A percentile compares a stretch with the other conserved stretches of the same genome.
These are phyloP conservation scores for Fragilaria crotonensis DNA, from an alignment of 108 stramenopile species.

Conservation along the genomic window DNA sequence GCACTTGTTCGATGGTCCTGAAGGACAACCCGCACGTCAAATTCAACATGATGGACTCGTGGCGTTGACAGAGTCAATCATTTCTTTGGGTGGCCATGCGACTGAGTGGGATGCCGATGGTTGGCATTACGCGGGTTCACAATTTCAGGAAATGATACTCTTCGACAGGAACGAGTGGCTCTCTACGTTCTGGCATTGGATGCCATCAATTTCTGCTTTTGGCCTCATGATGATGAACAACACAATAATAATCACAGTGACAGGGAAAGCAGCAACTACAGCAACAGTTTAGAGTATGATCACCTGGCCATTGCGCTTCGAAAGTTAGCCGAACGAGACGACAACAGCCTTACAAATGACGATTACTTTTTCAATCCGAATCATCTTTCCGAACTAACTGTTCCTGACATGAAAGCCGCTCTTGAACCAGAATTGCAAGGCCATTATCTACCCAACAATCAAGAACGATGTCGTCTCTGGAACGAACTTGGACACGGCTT, in stretches of 20 bases:
- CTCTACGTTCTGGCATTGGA: conserved; percentile 84
- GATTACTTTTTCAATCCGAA: conserved; percentile 53
- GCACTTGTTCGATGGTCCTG: background rate
- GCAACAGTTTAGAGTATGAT: conserved; percentile 76
- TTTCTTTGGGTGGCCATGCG: background rate
- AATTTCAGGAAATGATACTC: conserved; percentile 17
- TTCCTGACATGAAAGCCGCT: conserved; percentile 25
- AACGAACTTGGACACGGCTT: conserved; percentile 69
- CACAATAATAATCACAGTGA: too few relatives aligned
- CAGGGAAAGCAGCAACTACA: too few relatives aligned
- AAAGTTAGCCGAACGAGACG: conserved; percentile 61
- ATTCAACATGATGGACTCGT: background rate
- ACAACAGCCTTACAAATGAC: conserved; percentile 19
- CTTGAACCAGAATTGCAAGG: conserved; percentile 34
- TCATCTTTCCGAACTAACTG: conserved; percentile 43
- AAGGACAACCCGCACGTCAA: background rate
- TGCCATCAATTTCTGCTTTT: conserved; percentile 94
- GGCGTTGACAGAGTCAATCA: background rate
- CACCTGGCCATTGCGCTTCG: conserved; percentile 74
- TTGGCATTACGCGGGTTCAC: conserved; percentile 71
- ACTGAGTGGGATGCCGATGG: conserved; percentile 81
- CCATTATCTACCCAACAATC: conserved; percentile 44
- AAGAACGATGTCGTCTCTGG: conserved; percentile 53
- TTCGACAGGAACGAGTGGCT: conserved; percentile 60
- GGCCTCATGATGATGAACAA: conserved; percentile 42